Percentiles rank a stretch among this genome's conserved stretches.
phyloP scores from a whole-genome alignment of 345 rosid species.

The Rhodomyrtus tomentosa region DNA sequence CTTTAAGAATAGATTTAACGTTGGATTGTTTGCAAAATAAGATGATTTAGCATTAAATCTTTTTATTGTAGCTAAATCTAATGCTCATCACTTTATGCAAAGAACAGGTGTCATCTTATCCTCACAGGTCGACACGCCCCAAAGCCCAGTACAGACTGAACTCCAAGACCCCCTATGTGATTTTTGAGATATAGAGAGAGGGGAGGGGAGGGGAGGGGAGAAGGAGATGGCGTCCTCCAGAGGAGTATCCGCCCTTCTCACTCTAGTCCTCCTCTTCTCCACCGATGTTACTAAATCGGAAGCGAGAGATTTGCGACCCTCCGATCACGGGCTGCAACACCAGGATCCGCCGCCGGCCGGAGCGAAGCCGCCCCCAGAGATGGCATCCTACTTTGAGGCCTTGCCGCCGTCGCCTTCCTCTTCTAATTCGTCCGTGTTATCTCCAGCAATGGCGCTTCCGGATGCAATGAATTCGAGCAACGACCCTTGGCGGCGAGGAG shows the following conservation, averaged over 20 bases:
- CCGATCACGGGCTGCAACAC: conserved; percentile 12
- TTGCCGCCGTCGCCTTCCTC: background rate
- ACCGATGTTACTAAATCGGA: background rate
- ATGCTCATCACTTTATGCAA: background rate
- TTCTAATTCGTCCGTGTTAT: background rate
- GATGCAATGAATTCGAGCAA: background rate
- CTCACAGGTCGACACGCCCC: background rate
- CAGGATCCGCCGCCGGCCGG: background rate
- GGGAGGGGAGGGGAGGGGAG: too few species aligned
- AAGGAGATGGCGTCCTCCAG: background rate
- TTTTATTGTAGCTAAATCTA: too few species aligned
- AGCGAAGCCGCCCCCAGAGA: background rate
- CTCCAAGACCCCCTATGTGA: background rate
- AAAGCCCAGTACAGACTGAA: background rate
- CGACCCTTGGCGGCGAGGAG: background rate
- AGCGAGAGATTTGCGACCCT: conserved; percentile 9
- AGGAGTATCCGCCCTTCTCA: background rate
- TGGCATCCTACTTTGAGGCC: conserved; percentile 9
- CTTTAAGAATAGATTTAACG: too few species aligned
- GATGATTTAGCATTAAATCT: too few species aligned
- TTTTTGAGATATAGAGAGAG: too few species aligned
- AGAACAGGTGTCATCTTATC: background rate
- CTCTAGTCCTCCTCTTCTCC: background rate
- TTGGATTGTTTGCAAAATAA: too few species aligned
- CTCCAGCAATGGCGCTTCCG: background rate